Percentiles rank a stretch among this genome's conserved stretches.
These are phyloP conservation scores for Phialocephala subalpina DNA, from an alignment of 2,329 filamentous ascomycete genomes.

Conservation along the genomic window DNA sequence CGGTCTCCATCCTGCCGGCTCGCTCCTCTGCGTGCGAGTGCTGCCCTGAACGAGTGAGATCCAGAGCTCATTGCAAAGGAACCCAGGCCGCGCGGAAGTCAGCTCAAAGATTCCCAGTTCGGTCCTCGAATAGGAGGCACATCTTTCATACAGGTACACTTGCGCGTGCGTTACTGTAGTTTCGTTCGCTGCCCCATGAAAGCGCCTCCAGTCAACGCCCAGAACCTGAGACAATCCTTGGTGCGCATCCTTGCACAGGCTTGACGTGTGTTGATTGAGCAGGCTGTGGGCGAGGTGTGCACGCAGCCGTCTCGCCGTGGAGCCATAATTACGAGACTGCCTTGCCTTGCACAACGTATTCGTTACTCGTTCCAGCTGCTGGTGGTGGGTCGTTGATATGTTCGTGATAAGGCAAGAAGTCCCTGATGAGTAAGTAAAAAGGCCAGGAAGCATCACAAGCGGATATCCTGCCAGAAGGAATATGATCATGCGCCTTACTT, in stretches of 20 bases:
- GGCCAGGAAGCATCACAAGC: neutral
- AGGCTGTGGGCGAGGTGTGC: constrained; percentile 27
- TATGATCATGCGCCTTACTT: constrained; percentile 21
- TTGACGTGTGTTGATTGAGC: constrained; percentile 24
- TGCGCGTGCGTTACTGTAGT: neutral
- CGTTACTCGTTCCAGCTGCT: neutral
- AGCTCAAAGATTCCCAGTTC: constrained; percentile 1
- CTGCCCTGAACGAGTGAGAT: neutral
- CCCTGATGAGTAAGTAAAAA: constrained; percentile 4
- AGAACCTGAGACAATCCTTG: constrained; percentile 25
- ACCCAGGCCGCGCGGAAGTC: constrained; percentile 13
- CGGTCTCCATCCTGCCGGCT: neutral
- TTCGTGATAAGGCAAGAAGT: neutral
- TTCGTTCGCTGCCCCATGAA: neutral
- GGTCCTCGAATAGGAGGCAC: constrained; percentile 13
- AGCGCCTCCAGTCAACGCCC: constrained; percentile 31
- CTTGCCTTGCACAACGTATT: constrained; percentile 1
- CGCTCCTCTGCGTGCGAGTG: neutral
- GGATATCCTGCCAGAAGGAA: constrained; percentile 12
- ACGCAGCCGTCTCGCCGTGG: constrained; percentile 12
- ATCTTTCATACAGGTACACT: neutral
- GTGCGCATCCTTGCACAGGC: constrained; percentile 23
- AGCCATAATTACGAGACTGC: constrained; percentile 4
- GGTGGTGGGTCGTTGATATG: neutral
- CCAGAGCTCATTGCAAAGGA: neutral